phyloP scores from a whole-genome alignment of 2,329 filamentous ascomycete genomes.

The Kalmusia sp. region DNA sequence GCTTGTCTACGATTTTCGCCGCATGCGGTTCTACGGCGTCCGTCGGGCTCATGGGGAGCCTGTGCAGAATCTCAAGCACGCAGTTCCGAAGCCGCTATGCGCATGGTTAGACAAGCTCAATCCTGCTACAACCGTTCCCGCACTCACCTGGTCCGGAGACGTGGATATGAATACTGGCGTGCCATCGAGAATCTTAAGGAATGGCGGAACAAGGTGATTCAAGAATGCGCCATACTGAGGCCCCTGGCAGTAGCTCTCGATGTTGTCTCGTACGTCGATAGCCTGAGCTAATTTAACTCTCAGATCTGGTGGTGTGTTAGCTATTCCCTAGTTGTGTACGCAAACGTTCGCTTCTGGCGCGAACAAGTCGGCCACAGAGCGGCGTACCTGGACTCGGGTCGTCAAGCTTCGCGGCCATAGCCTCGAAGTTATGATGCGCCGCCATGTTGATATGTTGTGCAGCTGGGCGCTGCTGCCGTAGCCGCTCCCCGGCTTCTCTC shows the following conservation, averaged over 20 bases:
- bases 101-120: slow-evolving; percentile 16
- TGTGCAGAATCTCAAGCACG: slow-evolving; percentile 91
- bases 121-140: slow-evolving; percentile 11
- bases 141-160: slow-evolving; percentile 81
- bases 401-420: slow-evolving; percentile 55
- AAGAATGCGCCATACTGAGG: slow-evolving; percentile 82
- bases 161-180: slow-evolving; percentile 90
- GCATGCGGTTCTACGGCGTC: slow-evolving; percentile 90
- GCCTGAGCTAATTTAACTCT: slow-evolving; percentile 84
- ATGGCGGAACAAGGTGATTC: slow-evolving; percentile 86
- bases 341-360: not conserved
- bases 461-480: slow-evolving; percentile 33
- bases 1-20: slow-evolving; percentile 83
- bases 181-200: slow-evolving; percentile 83
- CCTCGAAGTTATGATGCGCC: slow-evolving; percentile 53
- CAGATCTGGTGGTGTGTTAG: slow-evolving; percentile 65
- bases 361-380: not conserved
- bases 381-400: slow-evolving; percentile 49
- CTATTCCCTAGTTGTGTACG: slow-evolving; percentile 1
- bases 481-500: slow-evolving; percentile 17
- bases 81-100: slow-evolving; percentile 85
- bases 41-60: slow-evolving; percentile 75
- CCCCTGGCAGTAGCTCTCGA: slow-evolving; percentile 85
- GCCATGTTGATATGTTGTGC: slow-evolving; percentile 40
- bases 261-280: slow-evolving; percentile 84